Evolutionary conservation across 2,329 filamentous ascomycete genomes (phyloP).

Genomic region (Fusarium newnesense): DNA sequence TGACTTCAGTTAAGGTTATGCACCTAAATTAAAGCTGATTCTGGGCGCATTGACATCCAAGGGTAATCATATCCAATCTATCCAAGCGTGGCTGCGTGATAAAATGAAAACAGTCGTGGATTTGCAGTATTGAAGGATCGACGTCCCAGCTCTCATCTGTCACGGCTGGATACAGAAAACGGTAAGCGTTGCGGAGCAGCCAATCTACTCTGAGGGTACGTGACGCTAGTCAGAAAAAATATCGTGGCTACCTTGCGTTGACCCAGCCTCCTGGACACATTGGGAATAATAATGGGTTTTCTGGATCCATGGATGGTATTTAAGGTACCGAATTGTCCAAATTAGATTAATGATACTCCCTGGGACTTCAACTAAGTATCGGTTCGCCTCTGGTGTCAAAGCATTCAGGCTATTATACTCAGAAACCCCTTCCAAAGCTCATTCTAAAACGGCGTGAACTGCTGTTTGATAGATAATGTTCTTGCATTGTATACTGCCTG

Average conservation of each 20-base stretch:
- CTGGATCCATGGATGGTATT: not conserved
- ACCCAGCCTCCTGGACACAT: not conserved
- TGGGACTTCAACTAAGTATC: not conserved
- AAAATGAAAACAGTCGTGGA: not conserved
- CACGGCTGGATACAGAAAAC: not conserved
- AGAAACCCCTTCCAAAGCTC: not conserved
- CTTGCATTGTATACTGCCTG: fast-evolving
- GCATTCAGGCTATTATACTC: too few relatives aligned
- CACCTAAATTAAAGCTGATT: not conserved
- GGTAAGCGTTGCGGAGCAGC: not conserved
- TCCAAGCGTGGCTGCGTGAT: not conserved
- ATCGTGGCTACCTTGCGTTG: not conserved
- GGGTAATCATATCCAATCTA: not conserved
- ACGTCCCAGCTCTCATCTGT: not conserved
- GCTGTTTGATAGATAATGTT: fast-evolving
- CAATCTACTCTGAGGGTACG: not conserved
- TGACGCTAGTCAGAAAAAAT: not conserved
- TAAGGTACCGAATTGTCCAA: not conserved
- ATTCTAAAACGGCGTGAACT: not conserved
- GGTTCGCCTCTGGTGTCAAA: fast-evolving
- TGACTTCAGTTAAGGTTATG: not conserved
- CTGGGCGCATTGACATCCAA: not conserved
- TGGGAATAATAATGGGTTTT: not conserved
- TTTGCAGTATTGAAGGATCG: not conserved
- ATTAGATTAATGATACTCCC: fast-evolving